A percentile compares a stretch with the other conserved stretches of the same genome.
These are phyloP conservation scores for Lipomyces oligophaga DNA, from an alignment of 805 yeast genomes.

Conservation along the genomic window DNA sequence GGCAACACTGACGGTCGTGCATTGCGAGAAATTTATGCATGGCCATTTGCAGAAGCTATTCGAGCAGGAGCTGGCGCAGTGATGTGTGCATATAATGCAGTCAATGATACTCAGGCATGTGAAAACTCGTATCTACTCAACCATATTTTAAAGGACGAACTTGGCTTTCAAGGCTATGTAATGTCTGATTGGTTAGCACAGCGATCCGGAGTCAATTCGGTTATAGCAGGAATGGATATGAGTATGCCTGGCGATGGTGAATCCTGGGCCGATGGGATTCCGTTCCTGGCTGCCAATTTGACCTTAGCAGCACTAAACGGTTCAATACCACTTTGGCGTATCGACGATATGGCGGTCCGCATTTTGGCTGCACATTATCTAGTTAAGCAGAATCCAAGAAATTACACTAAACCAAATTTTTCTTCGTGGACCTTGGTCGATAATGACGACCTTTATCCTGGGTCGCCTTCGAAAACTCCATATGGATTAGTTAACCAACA, in stretches of 20 bases:
- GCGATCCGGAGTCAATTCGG: constrained; percentile 54
- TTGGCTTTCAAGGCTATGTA: constrained; percentile 67
- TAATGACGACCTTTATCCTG: constrained; percentile 52
- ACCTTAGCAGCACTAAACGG: constrained; percentile 54
- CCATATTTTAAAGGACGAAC: constrained; percentile 54
- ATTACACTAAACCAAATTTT: constrained; percentile 49
- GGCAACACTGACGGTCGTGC: constrained; percentile 58
- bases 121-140: constrained; percentile 56
- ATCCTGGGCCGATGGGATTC: constrained; percentile 47
- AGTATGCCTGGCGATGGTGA: constrained; percentile 53
- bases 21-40: constrained; percentile 57
- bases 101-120: constrained; percentile 56
- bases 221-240: constrained; percentile 61
- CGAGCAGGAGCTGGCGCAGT: constrained; percentile 58
- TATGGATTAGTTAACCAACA: constrained; percentile 52
- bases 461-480: constrained; percentile 54
- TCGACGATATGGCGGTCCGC: constrained; percentile 61
- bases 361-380: constrained; percentile 56
- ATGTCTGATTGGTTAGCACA: constrained; percentile 67
- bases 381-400: constrained; percentile 40
- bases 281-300: constrained; percentile 56
- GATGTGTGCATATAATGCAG: constrained; percentile 59
- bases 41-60: constrained; percentile 66
- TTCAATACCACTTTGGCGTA: constrained; percentile 50
- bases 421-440: constrained; percentile 58